Conservation (phyloP, 2,329 filamentous ascomycete genomes). For the Nothomitra cinnamomea region DNA sequence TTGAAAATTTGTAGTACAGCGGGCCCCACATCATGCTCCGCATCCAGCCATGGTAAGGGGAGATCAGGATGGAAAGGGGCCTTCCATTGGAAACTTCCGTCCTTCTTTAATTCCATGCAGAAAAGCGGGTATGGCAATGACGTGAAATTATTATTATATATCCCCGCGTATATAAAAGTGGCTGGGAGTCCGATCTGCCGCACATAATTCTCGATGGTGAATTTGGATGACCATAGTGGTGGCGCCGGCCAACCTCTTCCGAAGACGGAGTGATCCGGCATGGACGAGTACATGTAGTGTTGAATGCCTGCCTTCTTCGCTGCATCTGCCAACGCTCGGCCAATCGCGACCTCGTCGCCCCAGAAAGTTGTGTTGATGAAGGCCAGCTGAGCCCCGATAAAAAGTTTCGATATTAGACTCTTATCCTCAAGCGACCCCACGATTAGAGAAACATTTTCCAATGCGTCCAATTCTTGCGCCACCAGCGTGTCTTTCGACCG, state of each 20-base stretch:
- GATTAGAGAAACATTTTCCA: constrained; percentile 65
- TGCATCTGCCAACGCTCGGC: constrained; percentile 73
- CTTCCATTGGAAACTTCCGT: constrained; percentile 82
- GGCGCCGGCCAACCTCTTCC: constrained; percentile 61
- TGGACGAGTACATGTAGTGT: constrained; percentile 91
- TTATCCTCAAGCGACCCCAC: constrained; percentile 54
- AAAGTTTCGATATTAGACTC: constrained; percentile 60
- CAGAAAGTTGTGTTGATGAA: constrained; percentile 98
- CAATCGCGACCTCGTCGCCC: constrained; percentile 83
- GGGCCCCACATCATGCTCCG: constrained; percentile 88
- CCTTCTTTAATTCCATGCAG: constrained; percentile 74
- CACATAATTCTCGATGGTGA: constrained; percentile 82
- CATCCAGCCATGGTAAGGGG: constrained; percentile 86
- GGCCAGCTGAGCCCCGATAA: constrained; percentile 68
- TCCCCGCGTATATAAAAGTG: constrained; percentile 90
- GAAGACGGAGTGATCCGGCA: constrained; percentile 84
- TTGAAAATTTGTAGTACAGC: constrained; percentile 90
- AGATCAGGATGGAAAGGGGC: constrained; percentile 84
- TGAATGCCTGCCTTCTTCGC: constrained; percentile 70
- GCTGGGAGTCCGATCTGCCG: constrained; percentile 65
- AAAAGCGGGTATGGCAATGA: constrained; percentile 83
- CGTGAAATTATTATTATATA: constrained; percentile 99
- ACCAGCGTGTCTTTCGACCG: constrained; percentile 76
- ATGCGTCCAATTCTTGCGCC: constrained; percentile 63
- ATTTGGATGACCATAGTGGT: constrained; percentile 84